These are phyloP conservation scores for Alternaria ventricosa DNA, from an alignment of 2,329 filamentous ascomycete genomes.

Conservation along the genomic window DNA sequence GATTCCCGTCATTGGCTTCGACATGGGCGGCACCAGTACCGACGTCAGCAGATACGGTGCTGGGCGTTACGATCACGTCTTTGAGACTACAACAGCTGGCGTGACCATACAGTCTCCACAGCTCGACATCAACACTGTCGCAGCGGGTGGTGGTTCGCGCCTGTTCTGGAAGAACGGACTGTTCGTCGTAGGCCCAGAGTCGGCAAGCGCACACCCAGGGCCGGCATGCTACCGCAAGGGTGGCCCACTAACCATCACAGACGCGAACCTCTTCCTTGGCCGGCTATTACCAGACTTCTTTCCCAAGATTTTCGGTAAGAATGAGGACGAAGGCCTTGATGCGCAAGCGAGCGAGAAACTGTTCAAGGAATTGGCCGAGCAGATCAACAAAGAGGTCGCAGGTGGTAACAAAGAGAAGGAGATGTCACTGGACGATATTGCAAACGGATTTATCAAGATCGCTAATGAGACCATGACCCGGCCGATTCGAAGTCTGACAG, in stretches of 20 bases:
- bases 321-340: conserved; percentile 83
- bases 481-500: conserved; percentile 87
- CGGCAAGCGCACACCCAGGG: conserved; percentile 85
- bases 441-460: conserved; percentile 86
- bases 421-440: conserved; percentile 83
- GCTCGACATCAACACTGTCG: conserved; percentile 93
- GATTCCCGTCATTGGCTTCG: conserved; percentile 89
- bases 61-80: conserved; percentile 89
- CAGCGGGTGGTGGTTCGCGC: conserved; percentile 83
- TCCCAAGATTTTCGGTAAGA: conserved; percentile 91
- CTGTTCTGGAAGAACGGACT: conserved; percentile 89
- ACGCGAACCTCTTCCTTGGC: conserved; percentile 86
- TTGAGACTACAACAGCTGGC: conserved; percentile 92
- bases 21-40: conserved; percentile 94
- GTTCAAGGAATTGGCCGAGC: conserved; percentile 75
- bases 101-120: conserved; percentile 92
- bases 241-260: conserved; percentile 89
- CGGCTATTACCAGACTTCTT: conserved; percentile 89
- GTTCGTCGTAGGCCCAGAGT: conserved; percentile 90
- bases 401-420: conserved; percentile 62
- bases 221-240: conserved; percentile 91
- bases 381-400: conserved; percentile 78
- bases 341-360: conserved; percentile 74
- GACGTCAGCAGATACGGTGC: conserved; percentile 88
- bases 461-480: conserved; percentile 92